Evolutionary conservation across 352 stramenopile species (phyloP).

Genomic region (Globisporangium yorkense): DNA sequence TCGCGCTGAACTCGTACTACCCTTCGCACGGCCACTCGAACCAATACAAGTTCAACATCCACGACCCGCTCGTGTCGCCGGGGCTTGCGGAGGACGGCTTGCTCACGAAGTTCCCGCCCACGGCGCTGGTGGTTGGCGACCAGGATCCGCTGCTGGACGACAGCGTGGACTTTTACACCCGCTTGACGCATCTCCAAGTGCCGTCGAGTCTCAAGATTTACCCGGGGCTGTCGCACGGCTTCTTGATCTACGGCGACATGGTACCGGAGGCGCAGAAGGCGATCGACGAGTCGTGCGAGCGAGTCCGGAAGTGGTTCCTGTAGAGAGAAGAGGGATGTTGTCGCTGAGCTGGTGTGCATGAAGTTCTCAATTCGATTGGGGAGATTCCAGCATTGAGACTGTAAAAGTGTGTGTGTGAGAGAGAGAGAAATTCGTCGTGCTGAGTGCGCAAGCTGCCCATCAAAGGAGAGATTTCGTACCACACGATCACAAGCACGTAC

Average conservation of each 20-base stretch:
- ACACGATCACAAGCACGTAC: too few relatives aligned
- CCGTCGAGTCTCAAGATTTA: slow-evolving; percentile 82
- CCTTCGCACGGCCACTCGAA: slow-evolving; percentile 75
- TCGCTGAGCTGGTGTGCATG: neutral
- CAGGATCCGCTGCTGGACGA: slow-evolving; percentile 85
- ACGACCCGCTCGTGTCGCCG: slow-evolving; percentile 82
- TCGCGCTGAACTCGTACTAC: slow-evolving; percentile 83
- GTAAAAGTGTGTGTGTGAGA: too few relatives aligned
- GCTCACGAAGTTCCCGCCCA: slow-evolving; percentile 75
- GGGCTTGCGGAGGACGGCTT: slow-evolving; percentile 72
- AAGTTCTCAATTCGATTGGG: too few relatives aligned
- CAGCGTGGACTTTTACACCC: slow-evolving; percentile 88
- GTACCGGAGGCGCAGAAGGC: slow-evolving; percentile 72
- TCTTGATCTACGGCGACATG: slow-evolving; percentile 83
- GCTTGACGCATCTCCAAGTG: slow-evolving; percentile 73
- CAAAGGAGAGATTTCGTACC: neutral
- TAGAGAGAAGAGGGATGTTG: neutral
- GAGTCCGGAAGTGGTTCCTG: slow-evolving; percentile 59
- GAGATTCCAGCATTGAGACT: neutral
- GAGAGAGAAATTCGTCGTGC: too few relatives aligned
- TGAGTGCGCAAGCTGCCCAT: neutral
- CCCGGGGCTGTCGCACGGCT: slow-evolving; percentile 76
- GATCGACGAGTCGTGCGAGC: slow-evolving; percentile 78
- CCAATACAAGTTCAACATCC: slow-evolving; percentile 87
- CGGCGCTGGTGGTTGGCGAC: slow-evolving; percentile 78